Evolutionary conservation across 495 filamentous ascomycete species (phyloP).

Genomic region (Parathielavia appendiculata): DNA sequence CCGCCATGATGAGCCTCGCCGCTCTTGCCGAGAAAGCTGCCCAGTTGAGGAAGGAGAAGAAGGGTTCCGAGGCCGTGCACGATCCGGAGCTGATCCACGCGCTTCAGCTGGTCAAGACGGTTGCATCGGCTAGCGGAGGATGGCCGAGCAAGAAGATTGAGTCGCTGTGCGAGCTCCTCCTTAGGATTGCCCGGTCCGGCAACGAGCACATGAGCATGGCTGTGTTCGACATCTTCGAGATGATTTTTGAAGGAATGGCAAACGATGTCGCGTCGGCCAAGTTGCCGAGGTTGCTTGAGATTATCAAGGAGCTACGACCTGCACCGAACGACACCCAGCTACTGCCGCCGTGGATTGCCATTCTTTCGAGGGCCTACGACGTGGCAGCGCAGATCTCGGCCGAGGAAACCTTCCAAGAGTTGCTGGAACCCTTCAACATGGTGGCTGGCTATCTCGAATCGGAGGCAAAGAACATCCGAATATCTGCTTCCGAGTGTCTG

Average conservation of each 20-base stretch:
- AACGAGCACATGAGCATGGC: constrained; percentile 95
- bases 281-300: constrained; percentile 77
- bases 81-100: constrained; percentile 86
- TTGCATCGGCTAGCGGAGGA: constrained; percentile 78
- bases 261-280: constrained; percentile 82
- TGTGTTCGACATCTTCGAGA: constrained; percentile 94
- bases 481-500: constrained; percentile 90
- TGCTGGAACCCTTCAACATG: constrained; percentile 74
- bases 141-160: constrained; percentile 99
- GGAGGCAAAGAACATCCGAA: constrained; percentile 80
- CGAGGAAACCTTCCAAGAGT: constrained; percentile 80
- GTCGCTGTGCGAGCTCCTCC: constrained; percentile 76
- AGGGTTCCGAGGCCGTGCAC: constrained; percentile 54
- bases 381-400: constrained; percentile 81
- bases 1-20: constrained; percentile 68
- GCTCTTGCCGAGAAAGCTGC: constrained; percentile 58
- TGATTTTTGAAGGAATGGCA: constrained; percentile 86
- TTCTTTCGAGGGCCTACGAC: constrained; percentile 88
- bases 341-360: constrained; percentile 92
- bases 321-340: constrained; percentile 87
- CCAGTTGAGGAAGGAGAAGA: constrained; percentile 61
- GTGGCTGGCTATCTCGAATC: constrained; percentile 77
- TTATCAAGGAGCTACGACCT: constrained; percentile 81
- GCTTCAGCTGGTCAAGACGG: constrained; percentile 81
- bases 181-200: constrained; percentile 77